Base-by-base conservation (phyloP, 163 green algal species). In the Chloromonas sp. region DNA sequence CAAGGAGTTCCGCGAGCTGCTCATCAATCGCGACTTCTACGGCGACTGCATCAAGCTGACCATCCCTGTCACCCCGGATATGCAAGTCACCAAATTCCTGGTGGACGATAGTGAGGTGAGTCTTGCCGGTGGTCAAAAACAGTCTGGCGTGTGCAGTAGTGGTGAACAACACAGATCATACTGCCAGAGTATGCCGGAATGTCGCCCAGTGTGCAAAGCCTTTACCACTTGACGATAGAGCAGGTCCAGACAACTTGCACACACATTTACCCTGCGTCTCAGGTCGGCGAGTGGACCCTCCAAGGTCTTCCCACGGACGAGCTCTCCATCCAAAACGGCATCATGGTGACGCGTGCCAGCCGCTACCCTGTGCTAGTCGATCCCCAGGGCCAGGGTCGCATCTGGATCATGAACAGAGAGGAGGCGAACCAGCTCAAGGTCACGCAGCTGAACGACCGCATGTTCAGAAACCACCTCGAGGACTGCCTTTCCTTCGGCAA, bases 231-330 rank as follows among this genome's bases (percentile, higher is more conserved):
- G 36, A 36, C 36, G 36, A 36, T 36, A 36, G 36, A 36, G 36
- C 36, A 36, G 36, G 36, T 36, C 36, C 36, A 36, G 36, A 36
- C 36, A 36, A 36, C 36, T 36, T 36, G 36, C 36, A 36, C 36
- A 36, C 36, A 36, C 36, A 36, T 36, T 36, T 36, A 36, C 36
- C 36, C 36, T 36, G 36, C 36, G 36, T 36, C 36, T 36, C 36
- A 79, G 87, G 91, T 98, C 2, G 93, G 93, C 66, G 92, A 98
- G 92, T 98, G 95, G 95, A 96, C 92, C 60, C 91, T 97, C 66
- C 92, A 97, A 90, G 96, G 96, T 66, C 94, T 99, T 86, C 96
- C 96, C 70, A 97, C 92, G 0, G 96, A 99, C 85, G 95, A 98
- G 82, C 91, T 98, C 78, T 96, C 92, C 61, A 90, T 98, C 60